phyloP scores from a whole-genome alignment of 805 yeast genomes.

The Gaillardinia entomophila region DNA sequence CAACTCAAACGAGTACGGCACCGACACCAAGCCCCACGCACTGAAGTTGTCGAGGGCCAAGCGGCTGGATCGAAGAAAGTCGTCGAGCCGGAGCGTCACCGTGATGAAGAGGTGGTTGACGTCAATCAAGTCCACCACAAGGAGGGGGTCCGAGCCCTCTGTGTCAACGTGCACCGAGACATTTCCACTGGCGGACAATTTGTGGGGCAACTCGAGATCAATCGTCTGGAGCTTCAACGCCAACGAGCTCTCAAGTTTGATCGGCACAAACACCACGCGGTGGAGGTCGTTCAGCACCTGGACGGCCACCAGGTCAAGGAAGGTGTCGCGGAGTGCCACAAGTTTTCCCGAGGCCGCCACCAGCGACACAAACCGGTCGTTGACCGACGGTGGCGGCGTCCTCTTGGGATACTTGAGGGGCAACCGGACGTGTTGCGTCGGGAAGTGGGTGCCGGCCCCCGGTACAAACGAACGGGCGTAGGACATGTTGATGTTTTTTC shows the following conservation, averaged over 20 bases:
- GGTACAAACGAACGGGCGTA: conserved; percentile 13
- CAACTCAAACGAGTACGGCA: conserved; percentile 44
- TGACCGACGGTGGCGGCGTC: conserved; percentile 5
- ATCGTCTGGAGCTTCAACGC: not conserved
- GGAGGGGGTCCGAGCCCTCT: not conserved
- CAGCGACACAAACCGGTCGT: conserved; percentile 8
- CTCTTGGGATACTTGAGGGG: conserved; percentile 19
- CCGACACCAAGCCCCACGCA: conserved; percentile 63
- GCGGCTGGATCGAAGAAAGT: conserved; percentile 28
- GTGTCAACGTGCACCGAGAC: conserved; percentile 8
- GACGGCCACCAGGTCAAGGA: not conserved
- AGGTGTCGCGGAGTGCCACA: not conserved
- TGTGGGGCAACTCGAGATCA: conserved; percentile 8
- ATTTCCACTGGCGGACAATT: conserved; percentile 14
- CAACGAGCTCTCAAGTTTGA: not conserved
- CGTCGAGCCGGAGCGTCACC: conserved; percentile 28
- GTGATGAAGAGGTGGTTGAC: conserved; percentile 12
- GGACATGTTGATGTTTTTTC: too few species aligned
- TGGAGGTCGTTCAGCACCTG: conserved; percentile 1
- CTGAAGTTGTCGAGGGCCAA: conserved; percentile 24
- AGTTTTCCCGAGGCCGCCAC: not conserved
- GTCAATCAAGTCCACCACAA: conserved; percentile 8
- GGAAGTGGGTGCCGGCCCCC: conserved; percentile 14
- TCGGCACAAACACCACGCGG: not conserved
- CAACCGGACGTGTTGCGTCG: conserved; percentile 10